Percentiles rank a stretch among this genome's conserved stretches.
Conservation (phyloP, 2,329 filamentous ascomycete genomes). For the Elsinoe perseae region DNA sequence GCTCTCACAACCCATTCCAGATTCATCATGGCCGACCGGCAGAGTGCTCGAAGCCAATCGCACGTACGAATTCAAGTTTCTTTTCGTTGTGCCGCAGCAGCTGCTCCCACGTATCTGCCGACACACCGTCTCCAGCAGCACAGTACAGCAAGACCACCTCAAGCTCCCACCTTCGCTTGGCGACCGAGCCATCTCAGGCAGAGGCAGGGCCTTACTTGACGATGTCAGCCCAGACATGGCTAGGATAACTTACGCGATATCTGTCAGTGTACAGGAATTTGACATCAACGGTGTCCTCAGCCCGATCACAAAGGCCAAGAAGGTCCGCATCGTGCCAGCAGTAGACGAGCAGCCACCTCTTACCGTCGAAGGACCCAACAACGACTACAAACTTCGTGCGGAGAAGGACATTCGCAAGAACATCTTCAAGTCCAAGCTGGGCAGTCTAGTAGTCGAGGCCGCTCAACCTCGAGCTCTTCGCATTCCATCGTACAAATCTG, state of each 20-base stretch:
- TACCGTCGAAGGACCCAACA: constrained; percentile 38
- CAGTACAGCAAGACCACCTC: constrained; percentile 49
- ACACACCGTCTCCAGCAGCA: constrained; percentile 44
- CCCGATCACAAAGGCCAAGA: constrained; percentile 46
- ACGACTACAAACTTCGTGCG: constrained; percentile 46
- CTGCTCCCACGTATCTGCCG: constrained; percentile 53
- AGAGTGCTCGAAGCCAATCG: constrained; percentile 47
- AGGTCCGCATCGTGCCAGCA: constrained; percentile 53
- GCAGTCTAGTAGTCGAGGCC: constrained; percentile 50
- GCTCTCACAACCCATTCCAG: constrained; percentile 52
- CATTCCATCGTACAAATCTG: constrained; percentile 37
- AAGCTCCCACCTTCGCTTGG: constrained; percentile 55
- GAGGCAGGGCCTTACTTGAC: constrained; percentile 42
- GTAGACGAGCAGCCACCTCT: constrained; percentile 55
- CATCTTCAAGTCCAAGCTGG: constrained; percentile 51
- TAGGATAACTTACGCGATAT: constrained; percentile 51
- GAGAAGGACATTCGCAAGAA: constrained; percentile 56
- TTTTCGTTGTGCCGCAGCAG: constrained; percentile 54
- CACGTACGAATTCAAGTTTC: constrained; percentile 54
- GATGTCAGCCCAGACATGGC: constrained; percentile 58
- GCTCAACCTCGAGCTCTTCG: constrained; percentile 51
- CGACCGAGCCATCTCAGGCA: constrained; percentile 38
- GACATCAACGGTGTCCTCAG: constrained; percentile 35
- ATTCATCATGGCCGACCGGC: constrained; percentile 47
- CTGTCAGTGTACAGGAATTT: constrained; percentile 30